Evolutionary conservation across 768 basidiomycete genomes (phyloP), one percentile per base, ranked within the genome.

Genomic region (Russula vinacea): DNA sequence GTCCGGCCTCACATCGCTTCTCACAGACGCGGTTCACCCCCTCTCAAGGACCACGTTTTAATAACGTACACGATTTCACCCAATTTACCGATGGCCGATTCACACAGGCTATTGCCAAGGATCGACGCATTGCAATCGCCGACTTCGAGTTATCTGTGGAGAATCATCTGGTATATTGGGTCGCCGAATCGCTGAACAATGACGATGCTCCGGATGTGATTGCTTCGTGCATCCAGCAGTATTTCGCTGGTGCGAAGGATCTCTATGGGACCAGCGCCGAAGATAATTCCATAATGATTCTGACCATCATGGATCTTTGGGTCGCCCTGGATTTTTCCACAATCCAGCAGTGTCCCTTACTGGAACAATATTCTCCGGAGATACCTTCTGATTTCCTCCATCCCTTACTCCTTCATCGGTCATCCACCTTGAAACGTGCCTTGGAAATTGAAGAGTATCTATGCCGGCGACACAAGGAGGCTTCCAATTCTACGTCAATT

Each of bases 271-370:
- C 26, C 3, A 62, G 69, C 39, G 50, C 68, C n/a, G 70, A 67
- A 53, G 42, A 66, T n/a, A 49, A 68, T 5, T 76, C 75, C 13
- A 58, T 78, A 2, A 79, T 84, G 76, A 65, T 83, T 47, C 69
- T 84, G 52, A 78, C 78, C 5, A 62, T 78, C 37, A 68, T 83
- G 26, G 78, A 81, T 37, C 73, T 84, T 19, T 84, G 83, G 83
- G 72, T 79, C 1, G 79, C 77, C 0, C 71, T 83, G 6, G 82
- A 84, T 66, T 74, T 66, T 29, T 37, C 78, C 16, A 74, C 70
- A 2, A 69, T 77, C 22, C 45, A 44, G 19, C 70, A 74, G 26
- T 70, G 72, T 42, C 78, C 82, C 2, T 72, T 83, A 11, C 70
- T 84, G 6, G 49, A 47, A 0, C 70, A 77, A 5, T 84, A 81